These are phyloP conservation scores for Podospora bellae-mahoneyi DNA, from an alignment of 495 filamentous ascomycete species.

Conservation along the genomic window DNA sequence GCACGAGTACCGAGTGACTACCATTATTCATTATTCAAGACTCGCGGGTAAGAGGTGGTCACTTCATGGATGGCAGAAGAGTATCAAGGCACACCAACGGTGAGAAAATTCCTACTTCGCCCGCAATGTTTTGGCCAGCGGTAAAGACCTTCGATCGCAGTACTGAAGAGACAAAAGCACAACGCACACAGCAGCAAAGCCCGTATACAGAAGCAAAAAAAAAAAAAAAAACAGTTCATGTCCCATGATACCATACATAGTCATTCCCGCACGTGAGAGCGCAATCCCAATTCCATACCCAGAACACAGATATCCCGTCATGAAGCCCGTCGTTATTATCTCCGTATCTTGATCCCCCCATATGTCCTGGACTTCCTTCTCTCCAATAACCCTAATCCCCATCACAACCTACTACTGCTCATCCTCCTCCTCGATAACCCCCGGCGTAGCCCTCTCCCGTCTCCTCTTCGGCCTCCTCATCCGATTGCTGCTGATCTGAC, in stretches of 20 bases:
- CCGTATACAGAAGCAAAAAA: neutral
- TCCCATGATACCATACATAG: neutral
- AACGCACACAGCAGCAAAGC: neutral
- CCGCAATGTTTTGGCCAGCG: too few species aligned
- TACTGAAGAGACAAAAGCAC: neutral
- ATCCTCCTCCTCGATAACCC: slow-evolving; percentile 76
- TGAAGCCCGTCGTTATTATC: neutral
- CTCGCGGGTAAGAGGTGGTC: too few species aligned
- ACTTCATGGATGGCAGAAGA: too few species aligned
- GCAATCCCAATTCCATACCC: neutral
- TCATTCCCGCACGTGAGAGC: neutral
- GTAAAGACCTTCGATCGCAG: too few species aligned
- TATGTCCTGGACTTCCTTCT: neutral
- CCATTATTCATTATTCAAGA: too few species aligned
- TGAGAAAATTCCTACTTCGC: too few species aligned
- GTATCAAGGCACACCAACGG: too few species aligned
- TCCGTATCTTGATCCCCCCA: neutral
- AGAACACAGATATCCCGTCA: neutral
- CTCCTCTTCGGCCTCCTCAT: slow-evolving; percentile 66
- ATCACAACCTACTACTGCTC: slow-evolving; percentile 14
- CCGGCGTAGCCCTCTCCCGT: slow-evolving; percentile 74
- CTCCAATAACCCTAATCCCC: neutral
- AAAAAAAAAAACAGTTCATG: neutral
- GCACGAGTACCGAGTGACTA: too few species aligned
- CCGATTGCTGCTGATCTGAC: slow-evolving; percentile 78